Base-by-base conservation (phyloP, 495 filamentous ascomycete species). In the Neurospora tetraspora region DNA sequence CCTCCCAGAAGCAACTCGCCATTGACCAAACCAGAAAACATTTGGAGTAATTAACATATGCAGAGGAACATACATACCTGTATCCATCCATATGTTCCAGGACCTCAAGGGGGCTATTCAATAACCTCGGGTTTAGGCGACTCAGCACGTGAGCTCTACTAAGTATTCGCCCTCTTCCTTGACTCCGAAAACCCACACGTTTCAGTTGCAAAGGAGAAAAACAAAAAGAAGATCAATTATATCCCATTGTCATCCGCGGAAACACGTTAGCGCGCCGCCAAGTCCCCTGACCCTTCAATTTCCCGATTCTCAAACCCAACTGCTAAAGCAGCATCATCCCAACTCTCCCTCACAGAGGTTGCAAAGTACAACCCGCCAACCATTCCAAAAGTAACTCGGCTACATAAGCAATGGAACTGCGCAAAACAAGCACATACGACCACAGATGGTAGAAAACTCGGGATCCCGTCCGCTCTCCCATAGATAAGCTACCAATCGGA, bases 401-500 rank as follows among this genome's bases (percentile, higher is more conserved):
- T 47, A 47, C 10, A 20, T 47, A 4, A 20, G 43, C 9, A 1
- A 47, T 10, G 3, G 1, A 47, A 20, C 43, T 20, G 3, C 2
- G 0, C 6, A 1, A 40, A 5, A 40, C 39, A 42, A 18, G 14
- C 40, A 42, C 40, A 42, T 42, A 42, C 40, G 40, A 42, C 40
- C 40, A 42, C 2, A 42, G 40, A 42, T 42, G 40, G 40, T 42
- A 42, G 74, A 76, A 68, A 78, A 81, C 77, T 81, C 82, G 83
- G 81, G 79, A 82, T 83, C 82, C 83, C 83, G 83, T 86, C 82
- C 81, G 84, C 81, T 85, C 84, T 83, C 80, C 81, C 82, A 76
- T 83, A 78, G 79, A 80, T 78, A 82, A 83, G 77, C 31, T 34
- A 34, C 31, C 80, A 12, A 39, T 36, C 27, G 27, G 27, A 27